phyloP scores from a whole-genome alignment of 257 asterid genomes.

The Solanum rostratum region DNA sequence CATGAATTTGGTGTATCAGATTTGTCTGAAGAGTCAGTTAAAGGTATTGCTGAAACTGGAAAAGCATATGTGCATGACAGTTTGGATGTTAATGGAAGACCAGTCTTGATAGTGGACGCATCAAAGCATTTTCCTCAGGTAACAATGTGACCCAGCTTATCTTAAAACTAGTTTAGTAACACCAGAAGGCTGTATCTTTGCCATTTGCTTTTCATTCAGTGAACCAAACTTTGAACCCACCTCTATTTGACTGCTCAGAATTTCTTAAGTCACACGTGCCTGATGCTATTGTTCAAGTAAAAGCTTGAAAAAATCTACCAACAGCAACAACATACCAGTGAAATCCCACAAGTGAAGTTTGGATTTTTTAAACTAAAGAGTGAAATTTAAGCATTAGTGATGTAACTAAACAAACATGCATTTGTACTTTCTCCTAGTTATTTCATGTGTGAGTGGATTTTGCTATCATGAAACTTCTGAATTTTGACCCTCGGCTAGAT shows the following conservation, averaged over 20 bases:
- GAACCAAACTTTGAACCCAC: neutral
- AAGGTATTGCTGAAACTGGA: constrained; percentile 43
- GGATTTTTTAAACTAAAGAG: neutral
- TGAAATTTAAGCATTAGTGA: neutral
- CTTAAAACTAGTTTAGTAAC: neutral
- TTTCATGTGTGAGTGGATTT: neutral
- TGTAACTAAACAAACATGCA: neutral
- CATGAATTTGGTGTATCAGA: constrained; percentile 63
- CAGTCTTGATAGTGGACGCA: constrained; percentile 59
- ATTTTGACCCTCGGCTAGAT: neutral
- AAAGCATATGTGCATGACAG: constrained; percentile 60
- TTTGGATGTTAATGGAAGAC: constrained; percentile 48
- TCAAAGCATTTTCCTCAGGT: constrained; percentile 87
- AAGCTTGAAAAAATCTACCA: neutral
- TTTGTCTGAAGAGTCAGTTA: constrained; percentile 63
- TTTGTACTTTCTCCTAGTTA: neutral
- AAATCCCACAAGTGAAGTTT: too few relatives aligned
- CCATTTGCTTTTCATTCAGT: neutral
- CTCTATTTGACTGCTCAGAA: neutral
- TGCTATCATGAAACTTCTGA: neutral
- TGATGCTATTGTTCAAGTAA: neutral
- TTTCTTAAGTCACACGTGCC: neutral
- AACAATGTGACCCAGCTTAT: constrained; percentile 6
- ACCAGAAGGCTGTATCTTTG: neutral
- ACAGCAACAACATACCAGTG: too few relatives aligned